Base-by-base conservation (phyloP, 1,139 yeast genomes). In the Hemisphaericaspora xylofermentans region DNA sequence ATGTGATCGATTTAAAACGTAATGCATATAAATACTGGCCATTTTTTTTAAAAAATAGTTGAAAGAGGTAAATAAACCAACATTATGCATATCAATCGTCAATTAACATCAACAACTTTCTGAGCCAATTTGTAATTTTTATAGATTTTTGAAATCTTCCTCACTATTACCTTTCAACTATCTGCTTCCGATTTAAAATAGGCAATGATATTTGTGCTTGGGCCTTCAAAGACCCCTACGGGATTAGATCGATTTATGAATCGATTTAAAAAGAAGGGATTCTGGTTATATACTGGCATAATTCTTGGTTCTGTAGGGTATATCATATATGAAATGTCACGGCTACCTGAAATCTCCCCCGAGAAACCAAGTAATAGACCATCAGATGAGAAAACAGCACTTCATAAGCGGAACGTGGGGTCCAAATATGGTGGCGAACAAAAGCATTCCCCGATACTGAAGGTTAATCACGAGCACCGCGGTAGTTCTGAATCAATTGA, bases 261-360 rank as follows among this genome's bases (percentile, higher is more conserved):
- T 43, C 53, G 50, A 44, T 44, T 64, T 41, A 63, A 59, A 47
- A 57, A 65, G 39, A 61, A 61, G 36, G 71, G 73, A n/a, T 66
- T 70, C 40, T 60, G 66, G 47, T 33, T 68, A 19, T 71, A 68
- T 45, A 54, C 71, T 2, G 58, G 62, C 6, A 40, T 71, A 10
- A 57, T 71, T 9, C 44, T 66, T 21, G 56, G 56, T 3, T 61
- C 72, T 17, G 61, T 72, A 13, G 54, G 57, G 12, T 71, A 66
- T 50, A 61, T 66, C 30, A 58, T 67, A 46, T 66, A 58, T 44
- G 54, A 65, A 21, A 51, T 69, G 38, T 64, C 68, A 13, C 57
- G 61, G 25, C 44, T 64, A 34, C 70, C 72, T 2, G 54, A 42
- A 38, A 22, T 45, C 24, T 46, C 48, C 17, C 43, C 47, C 7